Evolutionary conservation across 495 filamentous ascomycete genomes (phyloP).

Genomic region (Xylona heveae): DNA sequence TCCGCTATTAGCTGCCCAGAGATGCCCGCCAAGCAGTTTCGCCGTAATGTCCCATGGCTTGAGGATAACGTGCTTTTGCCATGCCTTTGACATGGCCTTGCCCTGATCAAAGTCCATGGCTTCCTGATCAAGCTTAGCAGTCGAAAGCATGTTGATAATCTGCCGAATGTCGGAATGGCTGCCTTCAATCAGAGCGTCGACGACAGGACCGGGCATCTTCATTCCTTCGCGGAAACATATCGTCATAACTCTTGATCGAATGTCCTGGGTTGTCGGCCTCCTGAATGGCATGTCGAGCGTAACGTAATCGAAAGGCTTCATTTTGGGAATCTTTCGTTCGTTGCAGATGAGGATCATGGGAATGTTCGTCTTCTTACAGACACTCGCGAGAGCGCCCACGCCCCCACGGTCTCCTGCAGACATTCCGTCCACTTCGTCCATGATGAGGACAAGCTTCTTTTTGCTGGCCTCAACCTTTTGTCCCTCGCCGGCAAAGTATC

Average conservation of each 20-base stretch:
- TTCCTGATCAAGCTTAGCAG: slow-evolving; percentile 66
- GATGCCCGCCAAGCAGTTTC: slow-evolving; percentile 72
- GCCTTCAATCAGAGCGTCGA: slow-evolving; percentile 88
- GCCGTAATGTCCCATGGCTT: slow-evolving; percentile 96
- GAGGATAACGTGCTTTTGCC: slow-evolving; percentile 91
- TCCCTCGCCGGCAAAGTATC: slow-evolving; percentile 74
- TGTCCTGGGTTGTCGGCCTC: slow-evolving; percentile 71
- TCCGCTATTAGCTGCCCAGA: slow-evolving; percentile 65
- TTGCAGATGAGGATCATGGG: slow-evolving; percentile 98
- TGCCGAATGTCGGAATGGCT: slow-evolving; percentile 90
- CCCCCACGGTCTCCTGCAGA: slow-evolving; percentile 91
- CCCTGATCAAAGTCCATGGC: slow-evolving; percentile 62
- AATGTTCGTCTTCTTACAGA: slow-evolving; percentile 86
- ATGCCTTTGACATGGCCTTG: slow-evolving; percentile 85
- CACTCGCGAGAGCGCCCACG: slow-evolving; percentile 78
- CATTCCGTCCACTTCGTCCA: slow-evolving; percentile 99
- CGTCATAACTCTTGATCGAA: slow-evolving; percentile 75
- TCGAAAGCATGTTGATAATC: slow-evolving; percentile 96
- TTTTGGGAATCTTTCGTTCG: slow-evolving; percentile 77
- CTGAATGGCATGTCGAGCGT: slow-evolving; percentile 71
- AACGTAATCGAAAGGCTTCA: slow-evolving; percentile 87
- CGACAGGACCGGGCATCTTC: slow-evolving; percentile 65
- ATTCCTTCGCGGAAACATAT: slow-evolving; percentile 84
- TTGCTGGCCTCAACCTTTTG: slow-evolving; percentile 60
- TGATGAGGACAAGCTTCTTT: slow-evolving; percentile 85